A percentile compares a stretch with the other conserved stretches of the same genome.
phyloP scores from a whole-genome alignment of 2,329 filamentous ascomycete species.

The Colletotrichum abscissum region DNA sequence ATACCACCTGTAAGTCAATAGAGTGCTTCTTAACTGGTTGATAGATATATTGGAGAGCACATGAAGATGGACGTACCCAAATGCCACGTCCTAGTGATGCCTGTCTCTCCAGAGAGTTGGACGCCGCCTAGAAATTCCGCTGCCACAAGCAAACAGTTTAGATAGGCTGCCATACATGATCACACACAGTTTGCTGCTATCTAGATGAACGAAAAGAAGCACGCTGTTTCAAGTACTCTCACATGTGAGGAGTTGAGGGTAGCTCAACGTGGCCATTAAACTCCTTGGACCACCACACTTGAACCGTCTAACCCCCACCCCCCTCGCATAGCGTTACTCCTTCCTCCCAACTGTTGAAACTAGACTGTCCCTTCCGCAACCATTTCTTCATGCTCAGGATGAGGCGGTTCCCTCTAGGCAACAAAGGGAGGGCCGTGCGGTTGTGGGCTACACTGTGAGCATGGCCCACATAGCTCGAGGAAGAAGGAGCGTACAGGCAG shows the following conservation, averaged over 20 bases:
- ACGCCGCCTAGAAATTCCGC: too few relatives aligned
- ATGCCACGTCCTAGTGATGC: too few relatives aligned
- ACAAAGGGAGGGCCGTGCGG: neutral
- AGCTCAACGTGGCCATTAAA: neutral
- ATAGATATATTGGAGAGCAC: neutral
- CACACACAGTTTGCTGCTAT: neutral
- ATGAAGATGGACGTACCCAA: neutral
- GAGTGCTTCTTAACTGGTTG: neutral
- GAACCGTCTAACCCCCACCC: neutral
- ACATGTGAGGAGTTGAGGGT: neutral
- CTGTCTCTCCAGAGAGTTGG: neutral
- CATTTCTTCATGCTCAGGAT: neutral
- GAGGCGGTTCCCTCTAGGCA: neutral
- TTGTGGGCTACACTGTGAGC: neutral
- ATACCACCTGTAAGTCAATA: neutral
- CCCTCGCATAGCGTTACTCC: too few relatives aligned
- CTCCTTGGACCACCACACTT: neutral
- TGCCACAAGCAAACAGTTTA: neutral
- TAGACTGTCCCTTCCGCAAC: neutral
- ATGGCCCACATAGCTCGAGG: neutral
- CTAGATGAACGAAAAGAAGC: neutral
- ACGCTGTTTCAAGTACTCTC: neutral
- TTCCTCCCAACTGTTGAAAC: neutral
- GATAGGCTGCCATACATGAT: too few relatives aligned
- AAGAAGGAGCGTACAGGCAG: neutral